Evolutionary conservation across 2,329 filamentous ascomycete species (phyloP).

Genomic region (Myriosclerotinia curreyana): DNA sequence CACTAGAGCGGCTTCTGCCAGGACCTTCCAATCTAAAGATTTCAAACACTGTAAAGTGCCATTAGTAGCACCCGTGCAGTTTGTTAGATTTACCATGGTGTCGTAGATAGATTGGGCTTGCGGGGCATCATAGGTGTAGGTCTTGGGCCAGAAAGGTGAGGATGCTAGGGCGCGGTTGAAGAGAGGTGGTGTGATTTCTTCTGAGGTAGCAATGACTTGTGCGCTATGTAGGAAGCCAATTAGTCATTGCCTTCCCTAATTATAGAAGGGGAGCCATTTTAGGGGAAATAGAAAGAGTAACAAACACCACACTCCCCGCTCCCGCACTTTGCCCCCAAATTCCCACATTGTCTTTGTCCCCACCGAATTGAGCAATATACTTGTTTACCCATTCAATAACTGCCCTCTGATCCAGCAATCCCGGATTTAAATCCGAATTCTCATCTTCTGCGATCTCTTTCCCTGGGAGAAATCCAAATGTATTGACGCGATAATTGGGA

Average conservation of each 20-base stretch:
- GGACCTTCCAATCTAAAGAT: constrained; percentile 48
- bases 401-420: constrained; percentile 58
- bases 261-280: background rate
- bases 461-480: constrained; percentile 66
- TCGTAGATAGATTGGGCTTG: constrained; percentile 48
- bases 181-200: constrained; percentile 43
- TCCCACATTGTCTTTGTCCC: constrained; percentile 54
- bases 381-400: constrained; percentile 57
- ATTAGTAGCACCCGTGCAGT: constrained; percentile 43
- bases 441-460: constrained; percentile 50
- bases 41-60: constrained; percentile 54
- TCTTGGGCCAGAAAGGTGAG: constrained; percentile 53
- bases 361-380: constrained; percentile 58
- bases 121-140: constrained; percentile 50
- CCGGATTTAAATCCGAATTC: constrained; percentile 56
- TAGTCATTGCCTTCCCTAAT: background rate
- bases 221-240: constrained; percentile 34
- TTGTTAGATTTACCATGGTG: constrained; percentile 44
- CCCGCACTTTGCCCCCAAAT: constrained; percentile 60
- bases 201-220: constrained; percentile 50
- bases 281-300: background rate
- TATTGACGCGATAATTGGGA: constrained; percentile 63
- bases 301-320: constrained; percentile 48
- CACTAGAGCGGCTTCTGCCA: constrained; percentile 51
- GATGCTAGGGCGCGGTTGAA: constrained; percentile 52